Evolutionary conservation across 2,329 filamentous ascomycete species (phyloP).

Genomic region (Cercospora janseana): DNA sequence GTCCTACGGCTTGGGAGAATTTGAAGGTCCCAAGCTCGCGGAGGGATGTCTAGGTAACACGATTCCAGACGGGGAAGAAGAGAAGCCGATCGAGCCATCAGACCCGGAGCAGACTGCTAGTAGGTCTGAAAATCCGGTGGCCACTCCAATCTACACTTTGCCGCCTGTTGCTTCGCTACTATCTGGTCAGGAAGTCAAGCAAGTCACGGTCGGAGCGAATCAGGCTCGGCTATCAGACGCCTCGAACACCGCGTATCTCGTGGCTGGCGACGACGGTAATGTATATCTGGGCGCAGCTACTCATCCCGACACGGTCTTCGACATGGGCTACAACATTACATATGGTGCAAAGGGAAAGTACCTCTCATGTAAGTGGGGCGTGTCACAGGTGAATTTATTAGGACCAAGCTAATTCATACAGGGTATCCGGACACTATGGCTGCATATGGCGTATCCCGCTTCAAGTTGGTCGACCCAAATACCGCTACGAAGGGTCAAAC

Average conservation of each 20-base stretch:
- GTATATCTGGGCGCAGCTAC: not conserved
- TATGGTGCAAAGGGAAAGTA: not conserved
- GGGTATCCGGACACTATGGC: not conserved
- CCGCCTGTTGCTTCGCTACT: not conserved
- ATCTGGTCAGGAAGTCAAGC: not conserved
- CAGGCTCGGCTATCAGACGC: not conserved
- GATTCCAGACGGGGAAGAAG: not conserved
- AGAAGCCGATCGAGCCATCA: not conserved
- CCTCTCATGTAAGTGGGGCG: not conserved
- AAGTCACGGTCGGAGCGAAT: not conserved
- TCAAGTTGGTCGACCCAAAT: not conserved
- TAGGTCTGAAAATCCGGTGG: not conserved
- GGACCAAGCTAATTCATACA: not conserved
- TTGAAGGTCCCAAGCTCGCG: not conserved
- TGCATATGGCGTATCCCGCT: not conserved
- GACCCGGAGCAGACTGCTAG: not conserved
- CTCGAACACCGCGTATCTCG: not conserved
- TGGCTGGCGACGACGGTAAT: not conserved
- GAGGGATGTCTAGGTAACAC: not conserved
- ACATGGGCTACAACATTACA: not conserved
- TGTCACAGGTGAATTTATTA: not conserved
- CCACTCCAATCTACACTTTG: not conserved
- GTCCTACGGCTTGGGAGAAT: not conserved
- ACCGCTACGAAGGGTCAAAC: not conserved
- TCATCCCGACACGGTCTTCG: not conserved